Conservation (phyloP, 805 yeast genomes). For the Teunomyces tritomae region DNA sequence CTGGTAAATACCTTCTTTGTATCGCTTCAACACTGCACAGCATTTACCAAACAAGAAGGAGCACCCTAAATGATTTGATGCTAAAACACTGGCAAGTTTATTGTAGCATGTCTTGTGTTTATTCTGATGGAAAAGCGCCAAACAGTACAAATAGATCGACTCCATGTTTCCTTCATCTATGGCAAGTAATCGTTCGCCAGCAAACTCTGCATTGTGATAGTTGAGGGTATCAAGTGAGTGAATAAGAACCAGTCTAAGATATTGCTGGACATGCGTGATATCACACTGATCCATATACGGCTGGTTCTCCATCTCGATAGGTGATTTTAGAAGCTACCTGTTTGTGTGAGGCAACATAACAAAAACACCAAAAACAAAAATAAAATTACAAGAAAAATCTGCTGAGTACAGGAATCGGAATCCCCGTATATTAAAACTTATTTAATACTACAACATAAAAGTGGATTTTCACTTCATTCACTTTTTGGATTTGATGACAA, state of each 20-base stretch:
- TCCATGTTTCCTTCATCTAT: constrained; percentile 54
- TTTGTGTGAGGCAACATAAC: not conserved
- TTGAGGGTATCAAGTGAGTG: constrained; percentile 72
- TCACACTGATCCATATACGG: constrained; percentile 9
- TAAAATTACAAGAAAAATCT: no score
- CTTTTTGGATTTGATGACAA: constrained; percentile 35
- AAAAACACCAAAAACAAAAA: not conserved
- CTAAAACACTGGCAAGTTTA: constrained; percentile 21
- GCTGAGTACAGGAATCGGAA: not conserved
- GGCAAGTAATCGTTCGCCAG: constrained; percentile 77
- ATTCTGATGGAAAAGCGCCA: constrained; percentile 57
- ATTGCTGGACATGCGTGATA: constrained; percentile 28
- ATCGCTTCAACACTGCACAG: constrained; percentile 53
- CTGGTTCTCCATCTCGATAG: constrained; percentile 2
- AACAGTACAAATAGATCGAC: constrained; percentile 66
- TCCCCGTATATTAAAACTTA: not conserved
- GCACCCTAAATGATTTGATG: constrained; percentile 68
- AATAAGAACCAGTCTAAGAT: constrained; percentile 58
- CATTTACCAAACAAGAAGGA: constrained; percentile 70
- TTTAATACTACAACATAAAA: constrained; percentile 1
- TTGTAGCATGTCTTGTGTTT: constrained; percentile 64
- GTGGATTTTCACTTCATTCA: constrained; percentile 5
- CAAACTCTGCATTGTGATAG: constrained; percentile 75
- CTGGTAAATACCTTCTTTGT: constrained; percentile 59
- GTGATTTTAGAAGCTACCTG: not conserved